These are phyloP conservation scores for Pezicula neosporulosa DNA, from an alignment of 2,329 filamentous ascomycete species.

Conservation along the genomic window DNA sequence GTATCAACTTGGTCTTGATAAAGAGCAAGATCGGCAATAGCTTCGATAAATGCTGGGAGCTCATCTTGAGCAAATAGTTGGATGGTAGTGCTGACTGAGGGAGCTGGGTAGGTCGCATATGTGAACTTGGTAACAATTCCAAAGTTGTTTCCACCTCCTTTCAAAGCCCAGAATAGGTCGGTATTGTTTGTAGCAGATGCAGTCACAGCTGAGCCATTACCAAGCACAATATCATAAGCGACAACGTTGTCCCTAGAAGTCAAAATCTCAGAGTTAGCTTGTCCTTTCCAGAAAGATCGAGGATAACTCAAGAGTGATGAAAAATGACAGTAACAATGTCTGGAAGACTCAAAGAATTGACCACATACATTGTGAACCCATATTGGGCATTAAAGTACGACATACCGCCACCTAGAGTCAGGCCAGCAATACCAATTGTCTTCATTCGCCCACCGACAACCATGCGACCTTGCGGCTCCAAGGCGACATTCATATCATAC, in stretches of 20 bases:
- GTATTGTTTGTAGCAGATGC: constrained; percentile 24
- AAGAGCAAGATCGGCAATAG: background rate
- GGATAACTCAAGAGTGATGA: too few relatives aligned
- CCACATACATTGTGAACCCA: too few relatives aligned
- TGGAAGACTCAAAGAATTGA: too few relatives aligned
- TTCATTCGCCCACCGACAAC: constrained; percentile 40
- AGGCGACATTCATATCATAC: background rate
- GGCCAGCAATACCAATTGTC: constrained; percentile 43
- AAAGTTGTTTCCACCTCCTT: constrained; percentile 52
- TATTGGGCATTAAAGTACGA: constrained; percentile 20
- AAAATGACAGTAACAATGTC: too few relatives aligned
- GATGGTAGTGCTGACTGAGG: background rate
- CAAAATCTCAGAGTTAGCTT: too few relatives aligned
- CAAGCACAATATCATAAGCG: too few relatives aligned
- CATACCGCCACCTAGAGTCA: constrained; percentile 30
- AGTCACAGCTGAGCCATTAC: constrained; percentile 10
- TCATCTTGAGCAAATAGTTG: background rate
- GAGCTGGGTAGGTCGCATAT: constrained; percentile 32
- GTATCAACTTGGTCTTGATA: background rate
- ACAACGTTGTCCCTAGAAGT: too few relatives aligned
- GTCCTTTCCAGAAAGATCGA: too few relatives aligned
- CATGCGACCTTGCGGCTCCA: constrained; percentile 7
- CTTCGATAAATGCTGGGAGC: background rate
- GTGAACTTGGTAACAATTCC: constrained; percentile 44
- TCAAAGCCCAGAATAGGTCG: constrained; percentile 49